Evolutionary conservation across 371 early-diverging fungal species (phyloP).

Genomic region (Mortierella sp.): DNA sequence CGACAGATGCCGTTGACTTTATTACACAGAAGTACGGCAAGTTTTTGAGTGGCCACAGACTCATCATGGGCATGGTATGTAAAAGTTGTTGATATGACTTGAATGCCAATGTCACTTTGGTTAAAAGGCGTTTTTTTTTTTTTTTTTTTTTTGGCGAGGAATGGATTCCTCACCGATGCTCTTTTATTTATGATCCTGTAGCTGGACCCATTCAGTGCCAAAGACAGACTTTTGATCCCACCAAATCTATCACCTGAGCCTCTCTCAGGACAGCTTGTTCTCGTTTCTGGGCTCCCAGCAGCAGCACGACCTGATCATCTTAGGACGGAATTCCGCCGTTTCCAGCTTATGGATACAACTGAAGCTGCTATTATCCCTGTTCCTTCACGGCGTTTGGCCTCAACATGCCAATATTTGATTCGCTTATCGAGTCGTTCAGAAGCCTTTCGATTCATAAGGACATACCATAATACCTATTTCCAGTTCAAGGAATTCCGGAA

Average conservation of each 20-base stretch:
- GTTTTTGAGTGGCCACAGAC: slow-evolving; percentile 35
- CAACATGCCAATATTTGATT: slow-evolving; percentile 41
- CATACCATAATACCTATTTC: slow-evolving; percentile 48
- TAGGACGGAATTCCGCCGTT: slow-evolving; percentile 46
- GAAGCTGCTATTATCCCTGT: slow-evolving; percentile 47
- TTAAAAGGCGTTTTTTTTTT: not conserved
- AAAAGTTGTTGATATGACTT: not conserved
- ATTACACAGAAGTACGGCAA: slow-evolving; percentile 43
- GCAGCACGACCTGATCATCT: slow-evolving; percentile 37
- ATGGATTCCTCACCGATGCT: not conserved
- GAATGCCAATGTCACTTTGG: not conserved
- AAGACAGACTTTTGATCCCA: slow-evolving; percentile 33
- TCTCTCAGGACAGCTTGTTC: slow-evolving; percentile 42
- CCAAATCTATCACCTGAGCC: slow-evolving; percentile 31
- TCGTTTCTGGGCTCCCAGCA: slow-evolving; percentile 44
- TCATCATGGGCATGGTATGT: slow-evolving; percentile 45
- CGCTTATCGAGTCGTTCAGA: slow-evolving; percentile 49
- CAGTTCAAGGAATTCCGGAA: slow-evolving; percentile 29
- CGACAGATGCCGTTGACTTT: slow-evolving; percentile 48
- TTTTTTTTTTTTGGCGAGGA: no score
- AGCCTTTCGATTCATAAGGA: slow-evolving; percentile 48
- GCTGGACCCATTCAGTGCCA: slow-evolving; percentile 44
- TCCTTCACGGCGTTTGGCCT: slow-evolving; percentile 26
- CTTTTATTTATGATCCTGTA: not conserved
- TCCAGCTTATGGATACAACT: slow-evolving; percentile 49